phyloP scores from a whole-genome alignment of 2,329 filamentous ascomycete genomes.

The Colletotrichum sp. region DNA sequence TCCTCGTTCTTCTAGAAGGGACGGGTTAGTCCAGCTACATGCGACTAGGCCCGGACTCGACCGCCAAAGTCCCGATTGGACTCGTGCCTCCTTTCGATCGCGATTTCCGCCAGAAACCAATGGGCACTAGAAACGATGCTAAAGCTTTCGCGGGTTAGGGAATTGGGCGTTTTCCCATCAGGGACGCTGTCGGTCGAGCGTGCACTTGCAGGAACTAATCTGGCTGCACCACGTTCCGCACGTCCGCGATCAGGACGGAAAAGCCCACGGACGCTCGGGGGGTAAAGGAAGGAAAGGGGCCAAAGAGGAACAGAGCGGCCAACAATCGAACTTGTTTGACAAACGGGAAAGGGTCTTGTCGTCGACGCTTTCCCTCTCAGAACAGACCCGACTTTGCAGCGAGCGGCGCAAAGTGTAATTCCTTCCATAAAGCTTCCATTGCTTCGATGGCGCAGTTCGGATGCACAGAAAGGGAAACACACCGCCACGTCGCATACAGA shows the following conservation, averaged over 20 bases:
- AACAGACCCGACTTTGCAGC: neutral
- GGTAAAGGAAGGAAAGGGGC: neutral
- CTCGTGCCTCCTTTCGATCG: neutral
- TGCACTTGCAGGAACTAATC: neutral
- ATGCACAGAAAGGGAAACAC: neutral
- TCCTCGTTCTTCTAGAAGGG: neutral
- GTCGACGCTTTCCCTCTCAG: neutral
- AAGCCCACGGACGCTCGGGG: neutral
- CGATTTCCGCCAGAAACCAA: neutral
- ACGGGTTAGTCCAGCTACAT: neutral
- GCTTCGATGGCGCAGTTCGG: neutral
- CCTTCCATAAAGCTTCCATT: conserved; percentile 3
- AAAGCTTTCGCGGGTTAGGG: neutral
- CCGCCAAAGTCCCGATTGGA: neutral
- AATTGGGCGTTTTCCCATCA: neutral
- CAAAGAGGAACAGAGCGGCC: neutral
- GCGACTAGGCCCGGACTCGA: neutral
- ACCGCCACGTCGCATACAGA: neutral
- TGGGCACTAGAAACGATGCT: neutral
- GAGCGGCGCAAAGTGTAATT: conserved; percentile 13
- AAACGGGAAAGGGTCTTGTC: neutral
- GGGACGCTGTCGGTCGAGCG: neutral
- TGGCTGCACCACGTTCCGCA: neutral
- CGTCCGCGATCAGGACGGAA: neutral
- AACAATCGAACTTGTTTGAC: neutral